Conservation (phyloP, 305 asterid genomes). For the Fraxinus sp. region DNA sequence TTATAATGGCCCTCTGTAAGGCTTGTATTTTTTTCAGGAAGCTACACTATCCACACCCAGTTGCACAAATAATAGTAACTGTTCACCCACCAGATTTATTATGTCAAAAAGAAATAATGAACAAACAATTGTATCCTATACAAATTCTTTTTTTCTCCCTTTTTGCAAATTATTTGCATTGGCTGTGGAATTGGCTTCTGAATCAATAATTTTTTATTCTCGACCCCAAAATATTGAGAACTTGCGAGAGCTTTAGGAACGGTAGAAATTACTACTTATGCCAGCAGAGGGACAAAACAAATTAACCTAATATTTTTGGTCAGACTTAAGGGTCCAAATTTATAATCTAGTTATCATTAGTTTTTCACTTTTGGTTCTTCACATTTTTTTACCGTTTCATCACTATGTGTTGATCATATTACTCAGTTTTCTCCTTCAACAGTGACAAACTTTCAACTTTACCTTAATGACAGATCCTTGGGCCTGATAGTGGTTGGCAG, state of each 20-base stretch:
- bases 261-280: background rate
- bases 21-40: background rate
- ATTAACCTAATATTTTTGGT: background rate
- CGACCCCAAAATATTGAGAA: background rate
- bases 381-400: background rate
- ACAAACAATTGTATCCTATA: background rate
- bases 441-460: background rate
- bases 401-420: background rate
- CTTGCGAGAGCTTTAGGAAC: background rate
- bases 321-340: background rate
- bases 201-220: background rate
- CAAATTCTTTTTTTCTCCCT: background rate
- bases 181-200: background rate
- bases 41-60: background rate
- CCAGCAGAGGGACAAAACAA: background rate
- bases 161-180: background rate
- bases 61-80: background rate
- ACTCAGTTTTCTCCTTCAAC: background rate
- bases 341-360: background rate
- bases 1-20: background rate
- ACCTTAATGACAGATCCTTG: conserved; percentile 68
- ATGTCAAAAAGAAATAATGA: background rate
- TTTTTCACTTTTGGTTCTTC: background rate
- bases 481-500: conserved; percentile 94
- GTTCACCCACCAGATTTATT: background rate